These are phyloP conservation scores for Moringa oleifera DNA, from an alignment of 345 rosid species.

Conservation along the genomic window DNA sequence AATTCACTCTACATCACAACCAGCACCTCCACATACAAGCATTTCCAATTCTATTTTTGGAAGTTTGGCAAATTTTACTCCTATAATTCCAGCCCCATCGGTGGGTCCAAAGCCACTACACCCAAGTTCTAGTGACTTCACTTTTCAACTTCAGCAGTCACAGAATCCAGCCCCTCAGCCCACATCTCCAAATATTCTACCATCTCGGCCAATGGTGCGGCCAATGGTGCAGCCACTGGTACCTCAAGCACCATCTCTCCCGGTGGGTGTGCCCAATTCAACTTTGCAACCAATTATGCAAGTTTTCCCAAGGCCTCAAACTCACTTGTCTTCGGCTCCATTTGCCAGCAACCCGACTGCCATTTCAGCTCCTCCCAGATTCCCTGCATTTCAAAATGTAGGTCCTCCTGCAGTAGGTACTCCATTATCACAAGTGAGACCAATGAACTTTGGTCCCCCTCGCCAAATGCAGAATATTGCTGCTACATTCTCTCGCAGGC, in stretches of 20 bases:
- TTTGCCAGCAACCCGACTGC: conserved; percentile 22
- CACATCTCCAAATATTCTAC: conserved; percentile 17
- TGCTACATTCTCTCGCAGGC: conserved; percentile 49
- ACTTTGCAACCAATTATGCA: conserved; percentile 45
- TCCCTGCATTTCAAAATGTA: conserved; percentile 34
- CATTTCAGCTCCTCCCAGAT: conserved; percentile 31
- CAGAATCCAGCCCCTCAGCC: conserved; percentile 33
- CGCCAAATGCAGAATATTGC: conserved; percentile 32
- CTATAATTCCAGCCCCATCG: conserved; percentile 28
- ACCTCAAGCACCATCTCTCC: conserved; percentile 35
- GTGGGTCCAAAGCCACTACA: conserved; percentile 30
- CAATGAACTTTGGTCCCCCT: conserved; percentile 35
- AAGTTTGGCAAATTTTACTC: conserved; percentile 30
- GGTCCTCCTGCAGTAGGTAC: conserved; percentile 24
- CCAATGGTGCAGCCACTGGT: conserved; percentile 25
- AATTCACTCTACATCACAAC: conserved; percentile 22
- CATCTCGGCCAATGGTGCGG: conserved; percentile 29
- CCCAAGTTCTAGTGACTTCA: conserved; percentile 50
- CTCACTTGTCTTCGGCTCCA: conserved; percentile 15
- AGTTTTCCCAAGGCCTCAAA: too few species aligned
- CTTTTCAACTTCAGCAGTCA: conserved; percentile 44
- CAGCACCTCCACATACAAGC: conserved; percentile 25
- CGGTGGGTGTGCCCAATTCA: conserved; percentile 22
- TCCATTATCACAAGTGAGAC: conserved; percentile 36
- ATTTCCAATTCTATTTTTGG: conserved; percentile 25